These are phyloP conservation scores for Teunomyces barrocoloradensis DNA, from an alignment of 805 yeast genomes.

Conservation along the genomic window DNA sequence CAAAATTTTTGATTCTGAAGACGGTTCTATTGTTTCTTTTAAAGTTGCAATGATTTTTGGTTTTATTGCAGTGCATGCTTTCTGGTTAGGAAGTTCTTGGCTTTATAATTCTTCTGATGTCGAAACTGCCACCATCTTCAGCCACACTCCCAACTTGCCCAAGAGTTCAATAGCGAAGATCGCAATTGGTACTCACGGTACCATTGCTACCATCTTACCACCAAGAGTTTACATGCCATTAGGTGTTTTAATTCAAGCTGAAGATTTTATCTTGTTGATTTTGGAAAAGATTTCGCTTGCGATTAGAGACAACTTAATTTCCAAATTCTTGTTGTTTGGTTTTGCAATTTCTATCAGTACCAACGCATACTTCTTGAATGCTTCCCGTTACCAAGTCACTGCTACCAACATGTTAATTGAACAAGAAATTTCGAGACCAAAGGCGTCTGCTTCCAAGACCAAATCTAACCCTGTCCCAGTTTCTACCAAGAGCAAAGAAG, in stretches of 20 bases:
- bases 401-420: slow-evolving; percentile 41
- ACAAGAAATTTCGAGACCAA: slow-evolving; percentile 35
- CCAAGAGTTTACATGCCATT: slow-evolving; percentile 58
- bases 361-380: slow-evolving; percentile 82
- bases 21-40: slow-evolving; percentile 46
- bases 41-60: slow-evolving; percentile 59
- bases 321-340: slow-evolving; percentile 71
- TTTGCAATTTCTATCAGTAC: slow-evolving; percentile 74
- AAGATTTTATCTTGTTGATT: slow-evolving; percentile 54
- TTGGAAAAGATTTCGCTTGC: slow-evolving; percentile 61
- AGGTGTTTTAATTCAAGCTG: slow-evolving; percentile 54
- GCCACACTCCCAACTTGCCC: slow-evolving; percentile 30
- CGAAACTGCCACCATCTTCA: slow-evolving; percentile 8
- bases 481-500: background rate
- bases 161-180: slow-evolving; percentile 43
- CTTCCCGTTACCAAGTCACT: slow-evolving; percentile 65
- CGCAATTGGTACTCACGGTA: slow-evolving; percentile 46
- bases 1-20: slow-evolving; percentile 21
- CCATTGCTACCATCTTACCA: slow-evolving; percentile 58
- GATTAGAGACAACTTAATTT: slow-evolving; percentile 74
- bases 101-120: slow-evolving; percentile 35
- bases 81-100: slow-evolving; percentile 73
- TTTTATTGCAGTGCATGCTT: slow-evolving; percentile 62
- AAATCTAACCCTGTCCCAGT: slow-evolving; percentile 3
- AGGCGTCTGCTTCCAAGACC: slow-evolving; percentile 5